Conservation (phyloP, 768 basidiomycete species). For the Leccinum ochraceum region DNA sequence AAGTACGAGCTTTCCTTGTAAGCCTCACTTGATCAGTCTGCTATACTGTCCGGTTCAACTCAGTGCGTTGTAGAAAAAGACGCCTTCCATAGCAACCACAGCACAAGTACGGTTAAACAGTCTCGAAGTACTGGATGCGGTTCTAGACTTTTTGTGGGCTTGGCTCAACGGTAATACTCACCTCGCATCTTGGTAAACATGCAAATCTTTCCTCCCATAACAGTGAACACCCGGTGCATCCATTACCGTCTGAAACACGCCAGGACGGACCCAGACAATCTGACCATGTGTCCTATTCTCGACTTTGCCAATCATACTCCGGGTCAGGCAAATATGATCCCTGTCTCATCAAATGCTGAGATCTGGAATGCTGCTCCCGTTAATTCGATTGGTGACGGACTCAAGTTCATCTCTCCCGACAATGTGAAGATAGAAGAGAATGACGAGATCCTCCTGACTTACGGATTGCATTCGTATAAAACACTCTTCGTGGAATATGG, state of each 20-base stretch:
- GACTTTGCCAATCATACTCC: conserved; percentile 87
- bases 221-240: conserved; percentile 93
- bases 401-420: conserved; percentile 52
- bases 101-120: not conserved
- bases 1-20: conserved; percentile 54
- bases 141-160: conserved; percentile 72
- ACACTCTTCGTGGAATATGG: conserved; percentile 90
- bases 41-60: not conserved
- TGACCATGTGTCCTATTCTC: conserved; percentile 85
- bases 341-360: conserved; percentile 38
- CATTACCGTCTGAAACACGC: conserved; percentile 59
- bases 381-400: conserved; percentile 42
- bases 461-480: conserved; percentile 78
- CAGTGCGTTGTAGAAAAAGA: conserved; percentile 9
- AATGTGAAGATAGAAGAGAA: conserved; percentile 42
- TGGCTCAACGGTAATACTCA: conserved; percentile 78
- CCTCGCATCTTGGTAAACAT: conserved; percentile 6
- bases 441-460: conserved; percentile 75
- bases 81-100: not conserved
- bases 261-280: conserved; percentile 64
- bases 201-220: conserved; percentile 6
- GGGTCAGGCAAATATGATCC: conserved; percentile 44
- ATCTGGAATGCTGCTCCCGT: conserved; percentile 39
- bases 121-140: conserved; percentile 10
- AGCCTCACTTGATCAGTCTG: conserved; percentile 17